Base-by-base conservation (phyloP, 192 early-diverging fungal species). In the Coemansia sp. region DNA sequence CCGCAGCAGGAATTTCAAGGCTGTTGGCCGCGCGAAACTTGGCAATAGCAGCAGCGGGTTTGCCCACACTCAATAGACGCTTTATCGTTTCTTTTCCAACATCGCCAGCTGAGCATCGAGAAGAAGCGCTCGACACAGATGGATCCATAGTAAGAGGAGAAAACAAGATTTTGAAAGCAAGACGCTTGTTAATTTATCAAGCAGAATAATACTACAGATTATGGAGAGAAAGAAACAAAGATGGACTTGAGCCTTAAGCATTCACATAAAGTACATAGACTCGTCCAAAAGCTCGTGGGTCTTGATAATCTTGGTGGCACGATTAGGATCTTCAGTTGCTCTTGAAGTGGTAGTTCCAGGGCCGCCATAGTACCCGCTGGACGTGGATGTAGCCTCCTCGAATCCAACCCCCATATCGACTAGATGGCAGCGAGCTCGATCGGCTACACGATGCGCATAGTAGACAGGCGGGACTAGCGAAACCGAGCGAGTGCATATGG, bases 361-460 rank as follows among this genome's bases (percentile, higher is more conserved):
- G 5, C 57, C 61, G 31, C 65, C 61, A 31, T 74, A 74, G 61
- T 68, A 68, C 5, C 64, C 72, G 40, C 50, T 42, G 18, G 53
- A 37, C 16, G 53, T 39, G n/a, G 72, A 63, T 35, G 45, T 63
- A 0, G 71, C 66, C 15, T 69, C 72, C 33, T 76, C 72, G 43
- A 76, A 76, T 18, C 48, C 55, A 6, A 36, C 40, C 39, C 66
- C 72, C 65, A 76, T 65, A 30, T 69, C 59, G 16, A 65, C 62
- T 45, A 76, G 30, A 40, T 94, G 94, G 83, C 89, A 94, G 46
- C 91, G 84, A 1, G 91, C 92, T 14, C 92, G 82, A 16, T 84
- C 86, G 9, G 91, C 90, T 3, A 94, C 87, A n/a, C 95, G 65
- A 68, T 96, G 89, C 9, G 94, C 93, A 60, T 96, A 94, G 81